Conservation (phyloP, 2,329 filamentous ascomycete genomes). For the Hymenoscyphus albidus region DNA sequence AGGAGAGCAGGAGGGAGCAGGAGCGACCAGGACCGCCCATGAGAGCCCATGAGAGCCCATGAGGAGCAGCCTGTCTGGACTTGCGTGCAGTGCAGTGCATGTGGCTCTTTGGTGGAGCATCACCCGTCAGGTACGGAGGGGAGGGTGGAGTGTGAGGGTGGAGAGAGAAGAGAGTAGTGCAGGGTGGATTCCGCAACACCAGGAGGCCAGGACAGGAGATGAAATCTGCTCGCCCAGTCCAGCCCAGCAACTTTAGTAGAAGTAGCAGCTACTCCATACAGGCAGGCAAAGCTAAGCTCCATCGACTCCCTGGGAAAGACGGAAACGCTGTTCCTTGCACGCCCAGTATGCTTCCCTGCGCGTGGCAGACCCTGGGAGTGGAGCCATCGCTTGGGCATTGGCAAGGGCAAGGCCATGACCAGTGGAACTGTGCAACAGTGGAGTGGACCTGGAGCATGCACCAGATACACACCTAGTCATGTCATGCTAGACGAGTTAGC, state of each 20-base stretch:
- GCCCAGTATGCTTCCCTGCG: neutral
- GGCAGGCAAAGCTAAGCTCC: neutral
- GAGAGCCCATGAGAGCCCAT: neutral
- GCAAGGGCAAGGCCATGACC: too few species aligned
- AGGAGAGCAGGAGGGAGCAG: neutral
- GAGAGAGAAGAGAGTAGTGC: neutral
- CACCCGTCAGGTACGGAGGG: conserved; percentile 24
- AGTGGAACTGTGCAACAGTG: too few species aligned
- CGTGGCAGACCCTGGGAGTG: conserved; percentile 1
- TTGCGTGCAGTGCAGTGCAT: conserved; percentile 10
- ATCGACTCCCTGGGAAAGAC: neutral
- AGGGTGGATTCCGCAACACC: neutral
- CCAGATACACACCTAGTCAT: neutral
- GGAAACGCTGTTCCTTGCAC: conserved; percentile 3
- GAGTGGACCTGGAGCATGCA: conserved; percentile 1
- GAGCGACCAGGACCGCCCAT: neutral
- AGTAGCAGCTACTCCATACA: too few species aligned
- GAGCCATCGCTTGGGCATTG: neutral
- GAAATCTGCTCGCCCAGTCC: neutral
- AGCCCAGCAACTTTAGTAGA: neutral
- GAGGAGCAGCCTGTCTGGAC: neutral
- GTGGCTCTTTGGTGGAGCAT: conserved; percentile 15
- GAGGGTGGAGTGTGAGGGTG: neutral
- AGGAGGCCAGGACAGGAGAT: neutral
- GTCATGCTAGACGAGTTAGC: conserved; percentile 10